Base-by-base conservation (phyloP, 768 basidiomycete genomes). In the Flagelloscypha sp. region DNA sequence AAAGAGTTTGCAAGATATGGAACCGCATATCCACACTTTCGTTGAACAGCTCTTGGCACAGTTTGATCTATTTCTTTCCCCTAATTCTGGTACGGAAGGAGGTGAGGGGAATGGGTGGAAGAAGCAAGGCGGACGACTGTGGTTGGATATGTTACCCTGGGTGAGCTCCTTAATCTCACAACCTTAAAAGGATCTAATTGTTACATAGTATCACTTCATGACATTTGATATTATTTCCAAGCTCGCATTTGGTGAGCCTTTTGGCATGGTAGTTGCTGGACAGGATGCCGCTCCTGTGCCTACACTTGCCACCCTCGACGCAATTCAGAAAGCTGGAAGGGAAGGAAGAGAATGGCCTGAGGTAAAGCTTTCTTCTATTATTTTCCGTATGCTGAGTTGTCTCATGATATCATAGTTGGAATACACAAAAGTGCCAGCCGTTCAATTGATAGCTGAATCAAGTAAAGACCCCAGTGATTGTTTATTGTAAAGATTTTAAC, bases 1-100 rank as follows among this genome's bases (percentile, higher is more conserved):
- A 52, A 90, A 90, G 63, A 84, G 58, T 36, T 85, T 94, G 4
- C 53, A 84, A 39, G 84, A 87, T 46, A 92, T 94, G 41, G 87
- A 92, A 54, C 84, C 85, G 0, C 74, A 86, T 41, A 73, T 89
- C 36, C 63, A 72, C 4, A 48, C 62, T 1, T 76, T 84, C 47
- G 69, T 89, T 13, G 55, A 50, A 1, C 59, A 70, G 34, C 57
- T 92, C 38, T 53, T 88, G 40, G 53, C 53, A 11, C 84, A 88
- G 48, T 90, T 86, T 84, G 85, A 89, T 47, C 62, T 89, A 16
- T 81, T 47, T 46, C 72, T 68, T 5, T 49, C n/a, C n/a, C 78
- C 79, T 2, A 39, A 60, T 30, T 74, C 78, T 48, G 74, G 75
- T n/a, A 49, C 52, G 13, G 66, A 67, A 5, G 79, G 82, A 2